Base-by-base conservation (phyloP, 2,329 filamentous ascomycete genomes). In the Fusarium sp. region DNA sequence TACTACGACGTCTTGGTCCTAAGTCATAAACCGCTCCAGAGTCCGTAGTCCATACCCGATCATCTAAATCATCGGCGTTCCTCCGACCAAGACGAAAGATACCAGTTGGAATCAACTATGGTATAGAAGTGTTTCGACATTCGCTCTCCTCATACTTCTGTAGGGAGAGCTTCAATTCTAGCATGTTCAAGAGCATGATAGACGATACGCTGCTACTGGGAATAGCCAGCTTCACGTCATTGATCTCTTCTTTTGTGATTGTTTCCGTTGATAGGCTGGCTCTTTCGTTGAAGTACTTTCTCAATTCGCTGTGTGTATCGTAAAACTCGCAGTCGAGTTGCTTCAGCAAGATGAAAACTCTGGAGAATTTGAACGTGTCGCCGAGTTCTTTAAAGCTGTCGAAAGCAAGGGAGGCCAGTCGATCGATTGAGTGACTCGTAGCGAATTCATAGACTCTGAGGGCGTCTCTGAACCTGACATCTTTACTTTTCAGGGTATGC, bases 351-450 rank as follows among this genome's bases (percentile, higher is more conserved):
- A 37, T 37, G 5, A 37, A 5, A 1, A 37, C 24, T 20, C 10
- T 22, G 20, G 41, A 44, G 41, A 42, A 9, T 9, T 24, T 22
- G 5, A 42, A 22, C 20, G 8, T 6, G 20, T 42, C 8, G 20
- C n/a, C 20, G 13, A 14, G 6, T 22, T 16, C 9, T 14, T 22
- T 6, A 9, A 42, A 4, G 20, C 22, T 7, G n/a, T 42, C 4
- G n/a, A 14, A 22, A 14, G 40, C 40, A 5, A 14, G 14, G 13
- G 13, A 14, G 20, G 40, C 40, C 7, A 42, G n/a, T 13, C 14
- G 0, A 7, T 13, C 8, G 3, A 22, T 5, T 20, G 11, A 20
- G 4, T 22, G 20, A 13, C 13, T 6, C 11, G 9, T 22, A 10
- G 41, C n/a, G 20, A 44, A 44, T 2, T 22, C 13, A 10, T 16